These are phyloP conservation scores for Glycine soja DNA, from an alignment of 306 rosid species.

Conservation along the genomic window DNA sequence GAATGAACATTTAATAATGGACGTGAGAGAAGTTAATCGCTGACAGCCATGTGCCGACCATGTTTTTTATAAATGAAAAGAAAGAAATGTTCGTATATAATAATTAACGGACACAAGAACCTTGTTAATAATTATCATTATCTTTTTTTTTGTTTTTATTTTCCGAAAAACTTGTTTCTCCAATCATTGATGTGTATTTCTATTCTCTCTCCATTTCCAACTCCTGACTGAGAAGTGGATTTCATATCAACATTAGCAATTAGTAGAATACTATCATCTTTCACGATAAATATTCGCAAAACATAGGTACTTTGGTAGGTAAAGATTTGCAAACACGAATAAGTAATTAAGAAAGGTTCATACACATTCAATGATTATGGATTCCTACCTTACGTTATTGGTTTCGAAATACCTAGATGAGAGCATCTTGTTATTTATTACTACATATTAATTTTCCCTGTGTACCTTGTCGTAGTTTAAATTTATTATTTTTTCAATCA, in stretches of 20 bases:
- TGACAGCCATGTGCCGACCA: conserved; percentile 41
- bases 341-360: not conserved
- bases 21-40: not conserved
- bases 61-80: conserved; percentile 28
- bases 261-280: not conserved
- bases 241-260: not conserved
- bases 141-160: not conserved
- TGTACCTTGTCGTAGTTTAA: not conserved
- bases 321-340: not conserved
- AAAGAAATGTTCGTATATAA: not conserved
- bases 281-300: not conserved
- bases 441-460: not conserved
- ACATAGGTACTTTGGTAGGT: not conserved
- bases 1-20: conserved; percentile 21
- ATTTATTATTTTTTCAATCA: not conserved
- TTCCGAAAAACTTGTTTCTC: not conserved
- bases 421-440: not conserved
- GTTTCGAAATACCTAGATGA: not conserved
- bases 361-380: not conserved
- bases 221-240: not conserved
- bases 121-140: not conserved
- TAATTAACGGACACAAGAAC: not conserved
- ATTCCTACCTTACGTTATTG: not conserved
- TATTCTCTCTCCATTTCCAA: not conserved
- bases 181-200: conserved; percentile 1